Evolutionary conservation across 495 filamentous ascomycete species (phyloP).

Genomic region (Terfezia claveryi): DNA sequence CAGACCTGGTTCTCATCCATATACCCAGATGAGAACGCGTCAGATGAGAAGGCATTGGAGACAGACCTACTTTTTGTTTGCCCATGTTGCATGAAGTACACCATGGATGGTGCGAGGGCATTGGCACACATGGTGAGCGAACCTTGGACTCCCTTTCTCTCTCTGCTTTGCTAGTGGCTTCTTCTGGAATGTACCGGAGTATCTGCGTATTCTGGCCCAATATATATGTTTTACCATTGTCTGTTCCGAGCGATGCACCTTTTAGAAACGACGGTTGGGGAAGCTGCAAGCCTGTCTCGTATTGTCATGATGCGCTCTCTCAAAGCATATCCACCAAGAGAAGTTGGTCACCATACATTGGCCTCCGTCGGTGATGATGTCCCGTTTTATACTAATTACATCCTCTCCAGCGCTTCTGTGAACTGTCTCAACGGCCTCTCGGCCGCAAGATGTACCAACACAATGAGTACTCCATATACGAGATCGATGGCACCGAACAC

Average conservation of each 20-base stretch:
- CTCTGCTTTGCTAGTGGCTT: no score
- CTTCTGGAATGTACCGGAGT: no score
- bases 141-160: slow-evolving; percentile 24
- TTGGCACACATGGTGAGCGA: slow-evolving; percentile 32
- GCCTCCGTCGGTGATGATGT: no score
- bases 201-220: no score
- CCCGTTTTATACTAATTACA: slow-evolving; percentile 4
- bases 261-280: no score
- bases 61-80: slow-evolving; percentile 62
- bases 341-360: no score
- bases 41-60: slow-evolving; percentile 29
- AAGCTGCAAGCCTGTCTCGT: no score
- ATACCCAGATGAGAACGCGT: slow-evolving; percentile 54
- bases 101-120: slow-evolving; percentile 42
- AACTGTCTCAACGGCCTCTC: slow-evolving; percentile 18
- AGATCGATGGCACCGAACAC: slow-evolving; percentile 73
- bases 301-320: no score
- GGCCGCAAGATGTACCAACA: slow-evolving; percentile 31
- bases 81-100: slow-evolving; percentile 83
- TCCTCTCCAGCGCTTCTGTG: slow-evolving; percentile 23
- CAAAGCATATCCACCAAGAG: no score
- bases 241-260: no score
- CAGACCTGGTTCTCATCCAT: slow-evolving; percentile 57
- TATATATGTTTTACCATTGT: no score
- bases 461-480: slow-evolving; percentile 49